phyloP scores from a whole-genome alignment of 495 filamentous ascomycete species.

The Podospora pseudopauciseta region DNA sequence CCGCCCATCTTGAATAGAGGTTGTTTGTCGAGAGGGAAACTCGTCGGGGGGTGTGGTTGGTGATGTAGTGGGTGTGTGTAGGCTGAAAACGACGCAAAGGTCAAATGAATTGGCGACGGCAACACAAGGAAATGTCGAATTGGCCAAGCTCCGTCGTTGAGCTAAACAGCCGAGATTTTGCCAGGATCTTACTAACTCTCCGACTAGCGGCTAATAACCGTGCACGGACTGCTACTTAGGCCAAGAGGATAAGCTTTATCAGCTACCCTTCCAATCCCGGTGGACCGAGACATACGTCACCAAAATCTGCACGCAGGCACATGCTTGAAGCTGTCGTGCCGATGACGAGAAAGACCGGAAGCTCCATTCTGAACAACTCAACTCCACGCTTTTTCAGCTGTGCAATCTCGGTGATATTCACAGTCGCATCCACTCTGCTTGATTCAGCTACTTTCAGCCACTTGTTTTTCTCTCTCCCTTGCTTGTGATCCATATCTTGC shows the following conservation, averaged over 20 bases:
- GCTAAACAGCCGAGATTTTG: slow-evolving; percentile 19
- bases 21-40: slow-evolving; percentile 30
- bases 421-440: background rate
- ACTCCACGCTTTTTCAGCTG: background rate
- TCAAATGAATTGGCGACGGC: slow-evolving; percentile 17
- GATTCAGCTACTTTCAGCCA: background rate
- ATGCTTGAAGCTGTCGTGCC: background rate
- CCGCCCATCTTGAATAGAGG: slow-evolving; percentile 75
- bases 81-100: slow-evolving; percentile 24
- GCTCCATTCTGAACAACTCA: background rate
- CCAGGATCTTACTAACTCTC: slow-evolving; percentile 4
- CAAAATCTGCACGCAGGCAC: background rate
- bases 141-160: slow-evolving; percentile 15
- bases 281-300: slow-evolving; percentile 2
- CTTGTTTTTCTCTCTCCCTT: background rate
- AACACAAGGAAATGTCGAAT: background rate
- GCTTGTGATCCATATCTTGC: background rate
- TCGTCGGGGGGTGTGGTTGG: slow-evolving; percentile 23
- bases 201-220: background rate
- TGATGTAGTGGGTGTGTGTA: slow-evolving; percentile 16
- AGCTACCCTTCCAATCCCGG: background rate
- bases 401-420: background rate
- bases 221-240: background rate
- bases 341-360: background rate
- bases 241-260: slow-evolving; percentile 6